Base-by-base conservation (phyloP, 257 asterid genomes). In the Jacaranda copaia region DNA sequence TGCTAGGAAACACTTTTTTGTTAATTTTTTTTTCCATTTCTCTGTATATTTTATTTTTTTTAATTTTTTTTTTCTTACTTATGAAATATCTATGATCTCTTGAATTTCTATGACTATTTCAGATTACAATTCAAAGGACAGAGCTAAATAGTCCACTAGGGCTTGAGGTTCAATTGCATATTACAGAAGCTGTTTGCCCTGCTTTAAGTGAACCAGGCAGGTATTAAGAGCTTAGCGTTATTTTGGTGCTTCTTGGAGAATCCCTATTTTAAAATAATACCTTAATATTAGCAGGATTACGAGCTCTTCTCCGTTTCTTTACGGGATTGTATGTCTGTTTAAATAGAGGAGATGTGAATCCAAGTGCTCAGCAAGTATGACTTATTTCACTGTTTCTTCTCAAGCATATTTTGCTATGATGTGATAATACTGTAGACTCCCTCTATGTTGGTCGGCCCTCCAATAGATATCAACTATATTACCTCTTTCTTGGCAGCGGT, bases 241-340 rank as follows among this genome's bases (percentile, higher is more conserved):
- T 39, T 77, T 65, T 60, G 51, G 71, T 53, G 75, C 71, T 68
- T 77, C 20, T 72, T 49, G 55, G 56, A 70, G 70, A 48, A 19
- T 79, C 66, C 73, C 57, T 58, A 60, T 52, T 73, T 80, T 81
- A 75, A 76, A 51, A 56, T 73, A 61, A 40, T 77, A 46, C 66
- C 79, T 73, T 70, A 45, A 51, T 53, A 20, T 79, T 64, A 69
- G 60, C 92, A 96, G 99, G 99, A 75, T 75, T 96, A 72, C 90
- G 98, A 64, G 99, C 99, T 82, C 96, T 96, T 87, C 98, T 96
- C 70, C 98, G 97, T 71, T 96, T 96, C 91, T 88, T 96, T 81
- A 89, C 97, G 39, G 99, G 97, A 81, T 73, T 96, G 58, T 87
- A 90, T 82, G 94, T 85, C 83, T 96, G 98, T 90, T 83, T 96